phyloP scores from a whole-genome alignment of 2,329 filamentous ascomycete species.

The Colletotrichum sp. region DNA sequence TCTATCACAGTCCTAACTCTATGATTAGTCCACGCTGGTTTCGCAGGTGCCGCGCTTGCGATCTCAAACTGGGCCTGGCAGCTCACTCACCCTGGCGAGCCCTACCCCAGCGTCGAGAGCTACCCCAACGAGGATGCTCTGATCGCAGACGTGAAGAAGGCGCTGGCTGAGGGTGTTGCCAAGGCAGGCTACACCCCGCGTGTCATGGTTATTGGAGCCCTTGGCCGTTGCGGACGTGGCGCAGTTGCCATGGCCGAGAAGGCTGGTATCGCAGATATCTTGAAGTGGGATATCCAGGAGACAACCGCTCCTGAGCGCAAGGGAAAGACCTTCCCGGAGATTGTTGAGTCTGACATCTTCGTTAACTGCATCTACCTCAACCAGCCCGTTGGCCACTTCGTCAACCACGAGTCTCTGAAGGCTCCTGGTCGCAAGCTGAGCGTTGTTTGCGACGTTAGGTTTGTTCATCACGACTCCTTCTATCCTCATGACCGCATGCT shows the following conservation, averaged over 20 bases:
- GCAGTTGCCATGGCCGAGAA: constrained; percentile 81
- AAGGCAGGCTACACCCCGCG: constrained; percentile 72
- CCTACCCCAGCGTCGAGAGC: constrained; percentile 68
- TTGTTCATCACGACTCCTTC: constrained; percentile 76
- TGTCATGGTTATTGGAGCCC: constrained; percentile 83
- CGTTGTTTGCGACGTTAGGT: constrained; percentile 81
- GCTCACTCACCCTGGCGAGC: constrained; percentile 70
- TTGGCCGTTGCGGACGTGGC: constrained; percentile 84
- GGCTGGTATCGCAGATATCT: constrained; percentile 68
- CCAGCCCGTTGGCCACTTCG: constrained; percentile 58
- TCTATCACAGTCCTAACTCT: not conserved
- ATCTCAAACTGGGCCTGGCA: constrained; percentile 87
- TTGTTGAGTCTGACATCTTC: constrained; percentile 77
- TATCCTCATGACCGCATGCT: constrained; percentile 44
- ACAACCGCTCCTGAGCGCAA: constrained; percentile 55
- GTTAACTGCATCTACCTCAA: constrained; percentile 91
- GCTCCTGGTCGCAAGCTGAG: constrained; percentile 73
- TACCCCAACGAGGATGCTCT: constrained; percentile 79
- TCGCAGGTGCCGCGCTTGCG: constrained; percentile 75
- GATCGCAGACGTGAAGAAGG: constrained; percentile 75
- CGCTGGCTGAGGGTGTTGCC: constrained; percentile 69
- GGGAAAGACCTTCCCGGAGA: constrained; percentile 80
- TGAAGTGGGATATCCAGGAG: constrained; percentile 77
- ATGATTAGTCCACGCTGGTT: constrained; percentile 65
- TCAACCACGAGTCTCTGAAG: constrained; percentile 73